Evolutionary conservation across 2,329 filamentous ascomycete species (phyloP), one percentile per base, ranked within the genome.

Genomic region (Fusarium paranaense): DNA sequence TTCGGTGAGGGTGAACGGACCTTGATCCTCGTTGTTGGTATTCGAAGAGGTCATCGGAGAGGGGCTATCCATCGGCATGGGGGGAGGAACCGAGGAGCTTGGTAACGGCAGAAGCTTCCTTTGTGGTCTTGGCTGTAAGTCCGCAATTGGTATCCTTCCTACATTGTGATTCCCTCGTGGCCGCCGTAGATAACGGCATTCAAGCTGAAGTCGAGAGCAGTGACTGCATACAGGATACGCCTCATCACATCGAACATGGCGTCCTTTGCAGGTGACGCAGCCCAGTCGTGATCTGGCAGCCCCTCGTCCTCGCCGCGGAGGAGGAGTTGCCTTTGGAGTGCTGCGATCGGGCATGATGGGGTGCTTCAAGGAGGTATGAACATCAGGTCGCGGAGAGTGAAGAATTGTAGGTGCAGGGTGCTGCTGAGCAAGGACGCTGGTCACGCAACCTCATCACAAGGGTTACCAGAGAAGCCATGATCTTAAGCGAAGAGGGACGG

Each of bases 221-320:
- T 64, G 61, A 10, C 66, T 45, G 40, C 66, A 68, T 4, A 54
- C 35, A 16, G 66, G 66, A 64, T 37, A 57, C 10, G 38, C 32
- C 66, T 68, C 66, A 52, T 68, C 66, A n/a, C 66, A 68, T 16
- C 66, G 32, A 13, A 68, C 50, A 45, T 68, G 66, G n/a, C 66
- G 50, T 35, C 47, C 50, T 63, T 68, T 68, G 54, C 66, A 68
- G n/a, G 38, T 64, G 10, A 40, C 20, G 20, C 66, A 68, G 8
- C 66, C 66, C 13, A 68, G 62, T 13, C 66, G 61, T 18, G 66
- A 68, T 40, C 63, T 59, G 2, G 63, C 37, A 10, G 37, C 38
- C 13, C 38, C 63, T 37, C 63, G 30, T 4, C 63, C 63, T 35
- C 62, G 62, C 2, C 27, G 22, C 5, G 61, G 32, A 27, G 30